These are phyloP conservation scores for Alternaria sp. DNA, from an alignment of 2,329 filamentous ascomycete species.

Conservation along the genomic window DNA sequence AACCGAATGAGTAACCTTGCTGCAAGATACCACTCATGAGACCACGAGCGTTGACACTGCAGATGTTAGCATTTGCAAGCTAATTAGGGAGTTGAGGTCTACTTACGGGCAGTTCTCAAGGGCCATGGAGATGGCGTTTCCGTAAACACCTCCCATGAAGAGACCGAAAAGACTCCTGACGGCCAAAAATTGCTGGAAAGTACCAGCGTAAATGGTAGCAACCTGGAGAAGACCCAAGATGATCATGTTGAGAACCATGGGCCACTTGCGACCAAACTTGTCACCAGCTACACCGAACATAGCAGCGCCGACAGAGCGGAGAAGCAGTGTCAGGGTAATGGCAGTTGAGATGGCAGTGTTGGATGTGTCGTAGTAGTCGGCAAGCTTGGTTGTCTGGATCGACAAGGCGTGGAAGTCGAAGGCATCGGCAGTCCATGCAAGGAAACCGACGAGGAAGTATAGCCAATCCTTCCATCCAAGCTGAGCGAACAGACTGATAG, in stretches of 20 bases:
- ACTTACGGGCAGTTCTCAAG: slow-evolving; percentile 75
- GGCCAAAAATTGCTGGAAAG: slow-evolving; percentile 78
- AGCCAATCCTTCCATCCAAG: slow-evolving; percentile 74
- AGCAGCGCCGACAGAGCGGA: slow-evolving; percentile 78
- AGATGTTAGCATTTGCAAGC: slow-evolving; percentile 14
- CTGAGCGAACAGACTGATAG: slow-evolving; percentile 72
- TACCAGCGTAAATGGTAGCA: slow-evolving; percentile 78
- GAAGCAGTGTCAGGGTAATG: slow-evolving; percentile 77
- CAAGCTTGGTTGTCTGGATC: slow-evolving; percentile 78
- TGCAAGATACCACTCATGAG: slow-evolving; percentile 85
- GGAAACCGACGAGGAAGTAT: slow-evolving; percentile 77
- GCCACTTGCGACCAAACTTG: slow-evolving; percentile 83
- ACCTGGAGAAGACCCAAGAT: slow-evolving; percentile 75
- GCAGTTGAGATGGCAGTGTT: slow-evolving; percentile 77
- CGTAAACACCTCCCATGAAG: slow-evolving; percentile 84
- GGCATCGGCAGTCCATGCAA: slow-evolving; percentile 81
- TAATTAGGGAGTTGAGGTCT: accelerated
- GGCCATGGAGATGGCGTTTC: slow-evolving; percentile 80
- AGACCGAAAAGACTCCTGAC: slow-evolving; percentile 78
- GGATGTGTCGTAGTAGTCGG: slow-evolving; percentile 65
- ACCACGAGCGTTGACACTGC: slow-evolving; percentile 69
- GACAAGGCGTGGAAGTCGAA: slow-evolving; percentile 86
- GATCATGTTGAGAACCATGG: slow-evolving; percentile 83
- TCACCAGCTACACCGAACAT: slow-evolving; percentile 81
- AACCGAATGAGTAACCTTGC: slow-evolving; percentile 82